These are phyloP conservation scores for Cercophora scortea DNA, from an alignment of 495 filamentous ascomycete genomes.

Conservation along the genomic window DNA sequence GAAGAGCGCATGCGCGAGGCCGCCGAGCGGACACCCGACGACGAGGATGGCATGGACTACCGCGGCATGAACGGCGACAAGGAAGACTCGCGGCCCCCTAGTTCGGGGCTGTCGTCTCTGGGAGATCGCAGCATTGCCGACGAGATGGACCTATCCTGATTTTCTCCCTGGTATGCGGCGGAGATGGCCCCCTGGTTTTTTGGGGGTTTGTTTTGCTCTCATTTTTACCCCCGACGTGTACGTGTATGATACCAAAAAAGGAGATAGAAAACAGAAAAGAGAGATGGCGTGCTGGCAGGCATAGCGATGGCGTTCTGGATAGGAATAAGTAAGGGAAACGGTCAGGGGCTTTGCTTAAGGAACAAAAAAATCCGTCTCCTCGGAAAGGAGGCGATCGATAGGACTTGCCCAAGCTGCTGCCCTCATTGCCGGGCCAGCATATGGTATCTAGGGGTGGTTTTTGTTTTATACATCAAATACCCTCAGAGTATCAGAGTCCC, in stretches of 20 bases:
- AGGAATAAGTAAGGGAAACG: neutral
- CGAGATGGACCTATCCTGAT: slow-evolving; percentile 26
- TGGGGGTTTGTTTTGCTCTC: neutral
- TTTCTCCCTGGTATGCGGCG: slow-evolving; percentile 2
- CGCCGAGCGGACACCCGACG: slow-evolving; percentile 8
- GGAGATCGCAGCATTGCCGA: slow-evolving; percentile 36
- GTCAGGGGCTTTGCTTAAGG: neutral
- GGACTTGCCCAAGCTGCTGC: neutral
- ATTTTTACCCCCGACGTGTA: no score
- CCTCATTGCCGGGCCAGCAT: no score
- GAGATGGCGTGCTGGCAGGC: neutral
- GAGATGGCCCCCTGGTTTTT: neutral
- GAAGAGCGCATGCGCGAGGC: slow-evolving; percentile 22
- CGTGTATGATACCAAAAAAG: no score
- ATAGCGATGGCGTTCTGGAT: slow-evolving; percentile 25
- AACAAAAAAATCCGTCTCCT: no score
- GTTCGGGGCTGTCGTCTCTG: slow-evolving; percentile 45
- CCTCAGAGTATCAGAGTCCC: no score
- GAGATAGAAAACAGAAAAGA: no score
- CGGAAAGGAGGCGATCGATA: neutral
- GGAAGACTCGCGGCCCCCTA: slow-evolving; percentile 34
- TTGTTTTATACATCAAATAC: no score
- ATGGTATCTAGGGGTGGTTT: no score
- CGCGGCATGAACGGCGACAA: slow-evolving; percentile 11
- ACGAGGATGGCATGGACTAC: neutral